These are phyloP conservation scores for Boehmeria nivea DNA, from an alignment of 306 rosid genomes.

Conservation along the genomic window DNA sequence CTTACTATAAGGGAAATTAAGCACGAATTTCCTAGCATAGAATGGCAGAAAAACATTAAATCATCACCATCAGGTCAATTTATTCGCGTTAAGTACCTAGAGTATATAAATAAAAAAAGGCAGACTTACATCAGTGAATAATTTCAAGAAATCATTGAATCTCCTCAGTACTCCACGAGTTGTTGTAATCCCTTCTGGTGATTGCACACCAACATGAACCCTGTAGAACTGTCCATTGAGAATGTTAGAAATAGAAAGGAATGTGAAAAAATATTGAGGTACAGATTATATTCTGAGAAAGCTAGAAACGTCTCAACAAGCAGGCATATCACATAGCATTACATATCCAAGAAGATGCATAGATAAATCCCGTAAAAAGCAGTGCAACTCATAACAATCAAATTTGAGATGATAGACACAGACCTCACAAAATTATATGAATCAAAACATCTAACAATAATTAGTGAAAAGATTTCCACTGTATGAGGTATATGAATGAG, in stretches of 20 bases:
- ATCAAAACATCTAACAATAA: neutral
- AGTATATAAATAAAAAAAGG: slow-evolving; percentile 6
- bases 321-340: neutral
- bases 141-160: slow-evolving; percentile 90
- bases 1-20: slow-evolving; percentile 14
- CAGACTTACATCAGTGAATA: slow-evolving; percentile 71
- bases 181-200: slow-evolving; percentile 75
- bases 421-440: neutral
- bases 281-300: neutral
- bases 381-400: neutral
- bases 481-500: neutral
- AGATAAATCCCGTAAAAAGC: neutral
- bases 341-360: neutral
- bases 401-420: neutral
- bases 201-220: slow-evolving; percentile 93
- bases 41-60: neutral
- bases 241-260: slow-evolving; percentile 57
- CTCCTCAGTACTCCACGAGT: slow-evolving; percentile 67
- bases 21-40: slow-evolving; percentile 1
- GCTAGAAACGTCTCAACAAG: neutral
- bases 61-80: neutral
- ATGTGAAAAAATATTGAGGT: slow-evolving; percentile 17
- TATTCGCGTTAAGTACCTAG: neutral
- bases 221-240: slow-evolving; percentile 93
- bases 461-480: neutral